These are phyloP conservation scores for Stagonosporopsis cucurbitacearum DNA, from an alignment of 2,329 filamentous ascomycete genomes.

Conservation along the genomic window DNA sequence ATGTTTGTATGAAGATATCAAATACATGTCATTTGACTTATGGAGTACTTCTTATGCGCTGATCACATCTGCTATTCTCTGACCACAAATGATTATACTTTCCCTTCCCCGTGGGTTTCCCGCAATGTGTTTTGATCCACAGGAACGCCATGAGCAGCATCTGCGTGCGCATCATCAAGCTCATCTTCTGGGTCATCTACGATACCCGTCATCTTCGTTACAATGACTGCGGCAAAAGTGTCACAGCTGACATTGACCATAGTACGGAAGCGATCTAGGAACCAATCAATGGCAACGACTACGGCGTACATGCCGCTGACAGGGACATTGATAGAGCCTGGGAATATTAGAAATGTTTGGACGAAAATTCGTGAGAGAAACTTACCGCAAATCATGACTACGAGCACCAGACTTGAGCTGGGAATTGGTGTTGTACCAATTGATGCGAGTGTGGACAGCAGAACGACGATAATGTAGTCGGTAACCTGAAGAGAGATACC, in stretches of 20 bases:
- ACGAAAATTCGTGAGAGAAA: neutral
- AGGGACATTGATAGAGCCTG: conserved; percentile 50
- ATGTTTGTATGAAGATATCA: neutral
- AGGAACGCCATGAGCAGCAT: conserved; percentile 3
- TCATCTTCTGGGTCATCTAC: conserved; percentile 24
- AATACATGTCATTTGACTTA: neutral
- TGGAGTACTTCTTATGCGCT: neutral
- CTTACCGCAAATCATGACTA: conserved; percentile 58
- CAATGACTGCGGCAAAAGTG: conserved; percentile 53
- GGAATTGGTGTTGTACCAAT: conserved; percentile 64
- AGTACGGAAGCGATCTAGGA: conserved; percentile 63
- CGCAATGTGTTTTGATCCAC: conserved; percentile 15
- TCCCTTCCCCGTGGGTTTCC: conserved; percentile 17
- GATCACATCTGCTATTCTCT: neutral
- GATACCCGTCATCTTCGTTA: conserved; percentile 51
- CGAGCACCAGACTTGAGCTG: conserved; percentile 59
- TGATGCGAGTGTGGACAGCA: conserved; percentile 59
- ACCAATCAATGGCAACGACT: conserved; percentile 62
- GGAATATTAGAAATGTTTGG: neutral
- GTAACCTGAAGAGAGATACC: conserved; percentile 52
- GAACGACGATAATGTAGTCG: conserved; percentile 58
- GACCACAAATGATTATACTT: conserved; percentile 2
- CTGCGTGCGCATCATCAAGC: conserved; percentile 21
- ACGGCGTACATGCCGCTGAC: conserved; percentile 61
- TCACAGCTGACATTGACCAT: conserved; percentile 61